A percentile compares a stretch with the other conserved stretches of the same genome.
Conservation (phyloP, 768 basidiomycete genomes). For the Mrakia hoshinonis region DNA sequence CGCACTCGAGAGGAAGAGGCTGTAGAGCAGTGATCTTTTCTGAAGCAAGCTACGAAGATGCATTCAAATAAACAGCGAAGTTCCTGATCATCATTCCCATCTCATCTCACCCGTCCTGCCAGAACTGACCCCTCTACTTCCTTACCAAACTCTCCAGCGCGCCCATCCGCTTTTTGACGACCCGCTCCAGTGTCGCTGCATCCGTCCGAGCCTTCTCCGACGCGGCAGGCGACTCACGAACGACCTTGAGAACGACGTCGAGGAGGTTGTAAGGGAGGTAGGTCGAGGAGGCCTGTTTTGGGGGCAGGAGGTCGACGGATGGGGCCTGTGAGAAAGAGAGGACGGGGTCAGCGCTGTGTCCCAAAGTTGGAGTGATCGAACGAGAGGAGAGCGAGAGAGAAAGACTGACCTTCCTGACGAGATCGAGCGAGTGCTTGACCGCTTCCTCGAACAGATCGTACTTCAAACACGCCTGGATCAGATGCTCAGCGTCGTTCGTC, state of each 20-base stretch:
- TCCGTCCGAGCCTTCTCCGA: neutral
- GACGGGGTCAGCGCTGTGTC: neutral
- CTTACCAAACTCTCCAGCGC: neutral
- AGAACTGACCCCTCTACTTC: no score
- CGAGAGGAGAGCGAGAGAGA: neutral
- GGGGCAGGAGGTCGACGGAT: neutral
- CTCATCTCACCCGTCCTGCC: no score
- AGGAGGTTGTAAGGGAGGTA: slow-evolving; percentile 24
- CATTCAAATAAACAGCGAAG: no score
- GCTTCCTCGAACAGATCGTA: slow-evolving; percentile 73
- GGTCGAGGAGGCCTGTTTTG: neutral
- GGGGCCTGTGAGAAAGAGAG: slow-evolving; percentile 9
- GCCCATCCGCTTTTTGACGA: neutral
- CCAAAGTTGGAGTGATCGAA: neutral
- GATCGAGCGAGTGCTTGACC: slow-evolving; percentile 58
- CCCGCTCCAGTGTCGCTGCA: slow-evolving; percentile 1
- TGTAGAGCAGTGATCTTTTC: no score
- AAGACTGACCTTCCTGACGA: slow-evolving; percentile 61
- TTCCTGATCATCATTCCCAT: no score
- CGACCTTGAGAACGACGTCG: slow-evolving; percentile 19
- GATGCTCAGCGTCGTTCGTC: slow-evolving; percentile 73
- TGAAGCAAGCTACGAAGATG: no score
- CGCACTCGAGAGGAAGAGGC: no score
- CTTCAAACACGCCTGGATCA: slow-evolving; percentile 67
- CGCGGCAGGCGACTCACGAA: neutral